Conservation (phyloP, 2,329 filamentous ascomycete genomes). For the Aspergillus pseudonomiae region DNA sequence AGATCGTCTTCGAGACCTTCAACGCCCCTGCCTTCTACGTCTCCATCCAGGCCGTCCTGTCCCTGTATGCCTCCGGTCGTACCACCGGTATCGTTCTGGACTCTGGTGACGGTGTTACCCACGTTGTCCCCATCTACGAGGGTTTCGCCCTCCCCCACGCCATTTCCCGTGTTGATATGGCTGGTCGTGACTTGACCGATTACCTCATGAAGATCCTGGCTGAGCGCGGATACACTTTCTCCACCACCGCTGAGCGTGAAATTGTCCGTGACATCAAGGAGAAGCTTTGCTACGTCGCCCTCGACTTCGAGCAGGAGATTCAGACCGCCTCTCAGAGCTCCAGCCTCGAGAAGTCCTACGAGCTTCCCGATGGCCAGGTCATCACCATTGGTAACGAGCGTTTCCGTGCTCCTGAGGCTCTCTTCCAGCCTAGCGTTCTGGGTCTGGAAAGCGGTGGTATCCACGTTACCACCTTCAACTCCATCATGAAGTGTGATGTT, state of each 20-base stretch:
- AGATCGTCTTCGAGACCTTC: conserved; percentile 99
- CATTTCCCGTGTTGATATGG: conserved; percentile 99
- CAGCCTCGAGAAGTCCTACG: conserved; percentile 99
- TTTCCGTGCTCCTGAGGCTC: conserved; percentile 98
- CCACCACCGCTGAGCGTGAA: conserved; percentile 99
- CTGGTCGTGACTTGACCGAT: conserved; percentile 98
- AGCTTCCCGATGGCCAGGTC: conserved; percentile 98
- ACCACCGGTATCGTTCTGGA: conserved; percentile 99
- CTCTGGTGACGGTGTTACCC: conserved; percentile 99
- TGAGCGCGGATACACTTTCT: conserved; percentile 99
- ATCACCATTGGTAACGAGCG: conserved; percentile 99
- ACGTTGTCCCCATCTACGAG: conserved; percentile 99
- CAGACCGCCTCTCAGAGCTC: conserved; percentile 99
- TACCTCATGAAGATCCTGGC: conserved; percentile 99
- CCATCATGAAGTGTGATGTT: conserved; percentile 99
- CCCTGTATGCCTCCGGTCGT: conserved; percentile 99
- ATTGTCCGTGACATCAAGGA: conserved; percentile 99
- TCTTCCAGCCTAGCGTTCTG: conserved; percentile 98
- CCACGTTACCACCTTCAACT: conserved; percentile 99
- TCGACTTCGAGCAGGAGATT: conserved; percentile 99
- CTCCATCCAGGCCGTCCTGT: conserved; percentile 99
- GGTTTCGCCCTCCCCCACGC: conserved; percentile 99
- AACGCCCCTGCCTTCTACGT: conserved; percentile 99
- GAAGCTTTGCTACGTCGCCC: conserved; percentile 99
- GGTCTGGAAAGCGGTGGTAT: conserved; percentile 99